Evolutionary conservation across 345 rosid genomes (phyloP).

Genomic region (Melastoma malabathricum): DNA sequence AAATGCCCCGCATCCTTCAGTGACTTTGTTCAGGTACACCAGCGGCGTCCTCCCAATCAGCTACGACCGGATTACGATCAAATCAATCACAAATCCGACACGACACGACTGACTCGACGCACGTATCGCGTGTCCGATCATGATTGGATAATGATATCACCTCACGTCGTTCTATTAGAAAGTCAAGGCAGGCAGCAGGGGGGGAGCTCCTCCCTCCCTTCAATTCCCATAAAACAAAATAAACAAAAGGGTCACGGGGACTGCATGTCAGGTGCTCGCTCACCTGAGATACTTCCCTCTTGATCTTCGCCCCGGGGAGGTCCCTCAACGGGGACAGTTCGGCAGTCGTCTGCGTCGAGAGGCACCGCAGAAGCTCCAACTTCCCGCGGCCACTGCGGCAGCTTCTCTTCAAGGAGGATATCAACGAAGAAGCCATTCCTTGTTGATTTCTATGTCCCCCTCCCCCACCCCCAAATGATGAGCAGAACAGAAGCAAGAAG

Average conservation of each 20-base stretch:
- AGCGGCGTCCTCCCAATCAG: conserved; percentile 74
- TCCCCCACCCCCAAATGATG: neutral
- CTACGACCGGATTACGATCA: conserved; percentile 18
- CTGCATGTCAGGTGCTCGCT: too few relatives aligned
- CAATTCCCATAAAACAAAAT: too few relatives aligned
- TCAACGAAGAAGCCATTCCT: conserved; percentile 1
- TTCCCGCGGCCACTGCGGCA: conserved; percentile 9
- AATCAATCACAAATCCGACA: neutral
- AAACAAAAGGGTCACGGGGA: too few relatives aligned
- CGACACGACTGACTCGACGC: too few relatives aligned
- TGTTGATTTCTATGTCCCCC: neutral
- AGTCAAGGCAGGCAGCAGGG: too few relatives aligned
- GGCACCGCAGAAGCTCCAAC: conserved; percentile 17
- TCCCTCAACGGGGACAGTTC: conserved; percentile 53
- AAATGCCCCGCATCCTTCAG: conserved; percentile 85
- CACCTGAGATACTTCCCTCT: conserved; percentile 52
- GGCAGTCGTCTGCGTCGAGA: conserved; percentile 48
- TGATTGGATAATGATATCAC: too few relatives aligned
- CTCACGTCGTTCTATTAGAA: too few relatives aligned
- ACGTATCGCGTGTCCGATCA: too few relatives aligned
- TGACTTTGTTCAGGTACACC: conserved; percentile 69
- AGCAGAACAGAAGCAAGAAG: neutral
- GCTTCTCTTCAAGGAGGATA: conserved; percentile 24
- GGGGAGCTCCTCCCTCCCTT: too few relatives aligned
- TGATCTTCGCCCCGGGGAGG: conserved; percentile 52